These are phyloP conservation scores for Besnoitia besnoiti DNA, from an alignment of 169 alveolate genomes.

Conservation along the genomic window DNA sequence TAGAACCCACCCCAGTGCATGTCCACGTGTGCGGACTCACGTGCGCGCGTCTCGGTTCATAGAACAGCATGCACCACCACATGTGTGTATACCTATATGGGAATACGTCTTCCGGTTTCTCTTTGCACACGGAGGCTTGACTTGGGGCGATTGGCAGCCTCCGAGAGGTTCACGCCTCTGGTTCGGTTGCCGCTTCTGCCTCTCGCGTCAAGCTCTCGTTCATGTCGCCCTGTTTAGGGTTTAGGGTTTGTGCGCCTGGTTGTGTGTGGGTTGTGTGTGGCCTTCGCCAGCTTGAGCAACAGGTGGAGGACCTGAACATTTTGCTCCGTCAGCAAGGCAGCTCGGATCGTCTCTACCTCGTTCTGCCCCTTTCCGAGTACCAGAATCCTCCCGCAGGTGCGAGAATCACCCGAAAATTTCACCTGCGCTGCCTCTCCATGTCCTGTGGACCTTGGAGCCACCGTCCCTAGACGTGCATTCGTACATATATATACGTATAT, in stretches of 20 bases:
- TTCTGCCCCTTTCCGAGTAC: neutral
- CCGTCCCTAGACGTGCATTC: too few species aligned
- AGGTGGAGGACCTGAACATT: conserved; percentile 1
- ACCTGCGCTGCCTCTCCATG: too few species aligned
- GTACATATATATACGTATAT: too few species aligned
- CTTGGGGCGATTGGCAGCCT: too few species aligned
- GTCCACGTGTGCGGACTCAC: too few species aligned
- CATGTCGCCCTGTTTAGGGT: neutral
- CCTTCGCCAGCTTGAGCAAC: neutral
- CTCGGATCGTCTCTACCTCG: neutral
- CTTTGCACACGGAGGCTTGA: neutral
- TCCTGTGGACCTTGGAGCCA: too few species aligned
- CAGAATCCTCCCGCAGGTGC: conserved; percentile 25
- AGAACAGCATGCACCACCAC: too few species aligned
- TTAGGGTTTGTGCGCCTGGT: neutral
- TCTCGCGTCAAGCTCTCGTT: too few species aligned
- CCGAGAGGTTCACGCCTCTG: too few species aligned
- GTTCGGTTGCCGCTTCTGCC: too few species aligned
- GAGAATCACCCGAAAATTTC: too few species aligned
- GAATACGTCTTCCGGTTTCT: neutral
- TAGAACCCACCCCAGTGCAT: too few species aligned
- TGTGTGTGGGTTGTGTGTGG: neutral
- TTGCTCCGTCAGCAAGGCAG: neutral
- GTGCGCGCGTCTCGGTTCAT: neutral
- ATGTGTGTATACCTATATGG: neutral